Conservation (phyloP, 2,329 filamentous ascomycete species). For the Cordyceps tenuipes region DNA sequence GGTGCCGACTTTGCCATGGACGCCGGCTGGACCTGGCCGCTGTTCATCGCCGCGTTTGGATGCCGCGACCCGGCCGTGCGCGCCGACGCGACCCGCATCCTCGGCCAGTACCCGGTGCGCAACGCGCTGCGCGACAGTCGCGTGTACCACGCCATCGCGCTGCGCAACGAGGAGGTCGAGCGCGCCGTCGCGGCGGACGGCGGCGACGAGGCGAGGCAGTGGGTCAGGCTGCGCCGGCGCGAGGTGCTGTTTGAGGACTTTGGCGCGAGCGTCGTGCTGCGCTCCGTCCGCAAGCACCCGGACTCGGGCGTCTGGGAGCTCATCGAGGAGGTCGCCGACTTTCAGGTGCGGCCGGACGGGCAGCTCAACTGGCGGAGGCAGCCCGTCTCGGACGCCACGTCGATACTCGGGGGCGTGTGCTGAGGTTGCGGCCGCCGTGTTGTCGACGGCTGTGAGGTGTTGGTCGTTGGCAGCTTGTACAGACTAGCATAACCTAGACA, state of each 20-base stretch:
- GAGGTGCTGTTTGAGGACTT: conserved; percentile 32
- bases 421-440: conserved; percentile 11
- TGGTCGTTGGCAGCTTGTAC: background rate
- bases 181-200: conserved; percentile 24
- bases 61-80: conserved; percentile 32
- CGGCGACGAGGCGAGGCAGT: conserved; percentile 26
- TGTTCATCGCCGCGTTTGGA: conserved; percentile 33
- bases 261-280: conserved; percentile 28
- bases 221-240: conserved; percentile 29
- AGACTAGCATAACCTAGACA: background rate
- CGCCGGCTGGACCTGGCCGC: conserved; percentile 36
- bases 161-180: conserved; percentile 31
- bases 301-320: conserved; percentile 27
- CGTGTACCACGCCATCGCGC: conserved; percentile 30
- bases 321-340: conserved; percentile 29
- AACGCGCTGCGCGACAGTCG: conserved; percentile 37
- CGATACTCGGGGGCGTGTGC: conserved; percentile 23
- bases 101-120: conserved; percentile 32
- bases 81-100: conserved; percentile 31
- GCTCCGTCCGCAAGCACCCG: conserved; percentile 25
- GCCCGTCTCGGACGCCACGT: conserved; percentile 27
- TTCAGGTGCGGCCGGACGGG: conserved; percentile 23
- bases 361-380: conserved; percentile 27
- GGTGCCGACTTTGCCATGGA: conserved; percentile 38
- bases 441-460: too few relatives aligned